A percentile compares a stretch with the other conserved stretches of the same genome.
Conservation (phyloP, 2,329 filamentous ascomycete genomes). For the Xylariaceae sp. region DNA sequence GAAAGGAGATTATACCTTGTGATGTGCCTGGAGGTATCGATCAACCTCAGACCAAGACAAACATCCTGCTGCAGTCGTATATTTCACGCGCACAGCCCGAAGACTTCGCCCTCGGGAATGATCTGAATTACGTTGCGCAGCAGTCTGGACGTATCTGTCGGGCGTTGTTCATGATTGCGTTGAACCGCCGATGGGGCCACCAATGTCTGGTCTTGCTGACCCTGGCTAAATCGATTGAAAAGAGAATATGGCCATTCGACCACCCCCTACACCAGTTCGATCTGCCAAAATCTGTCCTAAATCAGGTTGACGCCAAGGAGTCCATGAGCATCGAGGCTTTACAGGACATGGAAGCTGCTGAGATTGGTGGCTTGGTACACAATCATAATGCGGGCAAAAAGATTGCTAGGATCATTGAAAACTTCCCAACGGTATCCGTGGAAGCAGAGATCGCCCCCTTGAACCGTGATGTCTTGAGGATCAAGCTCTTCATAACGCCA, state of each 20-base stretch:
- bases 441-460: conserved; percentile 94
- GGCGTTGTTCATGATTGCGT: conserved; percentile 93
- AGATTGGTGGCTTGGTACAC: conserved; percentile 87
- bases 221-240: conserved; percentile 95
- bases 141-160: conserved; percentile 93
- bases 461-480: conserved; percentile 90
- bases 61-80: conserved; percentile 89
- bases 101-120: conserved; percentile 89
- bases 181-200: conserved; percentile 93
- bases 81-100: conserved; percentile 85
- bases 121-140: conserved; percentile 91
- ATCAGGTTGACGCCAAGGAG: conserved; percentile 79
- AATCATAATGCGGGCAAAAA: conserved; percentile 83
- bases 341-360: conserved; percentile 86
- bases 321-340: conserved; percentile 73
- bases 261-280: conserved; percentile 96
- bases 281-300: conserved; percentile 75
- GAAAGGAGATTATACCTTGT: conserved; percentile 68
- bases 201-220: conserved; percentile 89
- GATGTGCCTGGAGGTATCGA: conserved; percentile 71
- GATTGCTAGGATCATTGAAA: conserved; percentile 75
- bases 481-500: conserved; percentile 78
- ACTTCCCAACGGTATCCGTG: conserved; percentile 86
- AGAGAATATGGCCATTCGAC: conserved; percentile 89
- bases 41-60: conserved; percentile 83